Conservation (phyloP, 331 rosid genomes). For the Malus hybrid region DNA sequence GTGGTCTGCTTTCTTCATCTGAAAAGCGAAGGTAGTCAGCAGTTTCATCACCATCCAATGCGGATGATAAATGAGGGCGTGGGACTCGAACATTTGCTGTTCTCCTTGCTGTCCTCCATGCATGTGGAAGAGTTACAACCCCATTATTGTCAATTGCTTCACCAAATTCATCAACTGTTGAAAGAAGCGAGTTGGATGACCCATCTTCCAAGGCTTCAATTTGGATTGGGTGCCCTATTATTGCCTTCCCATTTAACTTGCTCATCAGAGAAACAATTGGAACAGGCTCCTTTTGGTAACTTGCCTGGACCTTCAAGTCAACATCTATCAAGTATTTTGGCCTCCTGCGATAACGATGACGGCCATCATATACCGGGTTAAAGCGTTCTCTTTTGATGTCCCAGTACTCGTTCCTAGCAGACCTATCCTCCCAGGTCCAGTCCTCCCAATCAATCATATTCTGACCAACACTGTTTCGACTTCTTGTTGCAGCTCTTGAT, state of each 20-base stretch:
- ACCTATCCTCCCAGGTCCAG: conserved; percentile 58
- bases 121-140: conserved; percentile 62
- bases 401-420: conserved; percentile 54
- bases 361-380: conserved; percentile 33
- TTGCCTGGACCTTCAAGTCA: conserved; percentile 82
- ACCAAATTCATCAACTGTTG: conserved; percentile 47
- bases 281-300: conserved; percentile 74
- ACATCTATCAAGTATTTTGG: conserved; percentile 62
- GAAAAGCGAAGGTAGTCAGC: conserved; percentile 30
- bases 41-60: conserved; percentile 49
- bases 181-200: conserved; percentile 48
- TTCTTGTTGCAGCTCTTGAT: conserved; percentile 39
- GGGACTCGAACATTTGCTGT: conserved; percentile 87
- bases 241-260: conserved; percentile 78
- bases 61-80: conserved; percentile 57
- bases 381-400: conserved; percentile 40
- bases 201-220: conserved; percentile 76
- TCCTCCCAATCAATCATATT: conserved; percentile 60
- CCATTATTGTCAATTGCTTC: conserved; percentile 52
- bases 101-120: conserved; percentile 98
- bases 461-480: conserved; percentile 30
- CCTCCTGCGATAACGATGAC: conserved; percentile 42
- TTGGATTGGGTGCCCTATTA: conserved; percentile 89
- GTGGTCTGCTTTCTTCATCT: conserved; percentile 52
- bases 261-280: conserved; percentile 91